These are phyloP conservation scores for Boletus vermiculosoides DNA, from an alignment of 768 basidiomycete species.

Conservation along the genomic window DNA sequence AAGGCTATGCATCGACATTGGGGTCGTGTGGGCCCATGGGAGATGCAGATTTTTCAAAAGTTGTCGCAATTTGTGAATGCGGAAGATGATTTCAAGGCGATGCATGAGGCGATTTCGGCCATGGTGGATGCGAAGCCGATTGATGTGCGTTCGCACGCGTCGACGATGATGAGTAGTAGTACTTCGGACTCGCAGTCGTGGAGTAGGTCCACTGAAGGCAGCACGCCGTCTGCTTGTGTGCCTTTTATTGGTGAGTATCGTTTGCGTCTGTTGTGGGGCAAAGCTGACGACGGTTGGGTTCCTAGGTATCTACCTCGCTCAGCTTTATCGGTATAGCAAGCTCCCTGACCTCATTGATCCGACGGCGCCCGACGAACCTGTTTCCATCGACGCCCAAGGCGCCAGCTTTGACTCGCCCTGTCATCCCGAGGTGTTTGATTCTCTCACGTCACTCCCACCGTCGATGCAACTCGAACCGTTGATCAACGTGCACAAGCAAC, in stretches of 20 bases:
- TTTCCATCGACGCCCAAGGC: constrained; percentile 61
- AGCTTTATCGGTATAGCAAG: constrained; percentile 59
- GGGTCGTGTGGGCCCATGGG: constrained; percentile 65
- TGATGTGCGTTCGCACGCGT: constrained; percentile 51
- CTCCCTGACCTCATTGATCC: constrained; percentile 84
- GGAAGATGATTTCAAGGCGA: constrained; percentile 69
- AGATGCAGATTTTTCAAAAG: constrained; percentile 70
- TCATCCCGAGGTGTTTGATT: constrained; percentile 76
- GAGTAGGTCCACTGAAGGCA: constrained; percentile 41
- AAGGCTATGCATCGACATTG: constrained; percentile 67
- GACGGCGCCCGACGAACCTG: constrained; percentile 67
- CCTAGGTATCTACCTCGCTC: constrained; percentile 76
- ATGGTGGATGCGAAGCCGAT: constrained; percentile 67
- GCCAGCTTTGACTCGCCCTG: constrained; percentile 66
- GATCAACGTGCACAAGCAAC: constrained; percentile 88
- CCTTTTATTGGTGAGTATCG: constrained; percentile 71
- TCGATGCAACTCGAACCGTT: constrained; percentile 82
- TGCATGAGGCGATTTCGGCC: constrained; percentile 61
- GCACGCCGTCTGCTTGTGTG: constrained; percentile 59
- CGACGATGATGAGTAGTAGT: constrained; percentile 50
- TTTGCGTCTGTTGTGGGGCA: background rate
- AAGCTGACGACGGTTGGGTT: constrained; percentile 4
- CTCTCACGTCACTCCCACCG: constrained; percentile 66
- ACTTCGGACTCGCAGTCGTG: constrained; percentile 40
- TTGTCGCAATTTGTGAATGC: constrained; percentile 64